phyloP scores from a whole-genome alignment of 1,139 yeast species.

The Hanseniaspora uvarum region DNA sequence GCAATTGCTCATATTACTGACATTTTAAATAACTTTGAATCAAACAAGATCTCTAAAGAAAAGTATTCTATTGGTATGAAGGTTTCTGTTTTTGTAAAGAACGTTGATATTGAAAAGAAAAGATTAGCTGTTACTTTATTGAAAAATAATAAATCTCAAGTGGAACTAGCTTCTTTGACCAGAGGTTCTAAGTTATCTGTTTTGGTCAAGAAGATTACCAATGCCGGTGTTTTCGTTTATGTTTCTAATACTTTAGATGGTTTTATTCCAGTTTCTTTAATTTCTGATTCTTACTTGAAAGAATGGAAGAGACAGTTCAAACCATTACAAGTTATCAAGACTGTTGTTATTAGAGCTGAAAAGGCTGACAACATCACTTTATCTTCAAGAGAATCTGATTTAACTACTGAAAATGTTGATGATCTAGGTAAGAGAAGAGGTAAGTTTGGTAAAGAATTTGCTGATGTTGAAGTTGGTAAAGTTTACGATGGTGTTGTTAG shows the following conservation, averaged over 20 bases:
- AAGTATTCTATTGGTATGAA: conserved; percentile 44
- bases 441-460: conserved; percentile 46
- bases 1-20: conserved; percentile 70
- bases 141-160: conserved; percentile 40
- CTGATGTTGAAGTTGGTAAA: conserved; percentile 60
- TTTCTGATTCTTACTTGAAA: conserved; percentile 68
- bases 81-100: conserved; percentile 45
- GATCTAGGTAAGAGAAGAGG: conserved; percentile 23
- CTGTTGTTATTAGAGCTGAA: conserved; percentile 57
- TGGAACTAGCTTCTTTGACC: conserved; percentile 47
- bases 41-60: conserved; percentile 44
- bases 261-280: conserved; percentile 68
- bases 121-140: conserved; percentile 61
- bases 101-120: conserved; percentile 44
- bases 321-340: conserved; percentile 63
- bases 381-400: conserved; percentile 74
- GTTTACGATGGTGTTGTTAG: conserved; percentile 70
- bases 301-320: conserved; percentile 79
- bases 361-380: conserved; percentile 57
- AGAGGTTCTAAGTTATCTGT: conserved; percentile 72
- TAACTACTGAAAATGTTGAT: conserved; percentile 45
- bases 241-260: conserved; percentile 67
- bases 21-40: conserved; percentile 61
- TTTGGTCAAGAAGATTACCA: conserved; percentile 61
- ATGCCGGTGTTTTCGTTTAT: conserved; percentile 70